These are phyloP conservation scores for Xylaria polymorpha DNA, from an alignment of 2,329 filamentous ascomycete species.

Conservation along the genomic window DNA sequence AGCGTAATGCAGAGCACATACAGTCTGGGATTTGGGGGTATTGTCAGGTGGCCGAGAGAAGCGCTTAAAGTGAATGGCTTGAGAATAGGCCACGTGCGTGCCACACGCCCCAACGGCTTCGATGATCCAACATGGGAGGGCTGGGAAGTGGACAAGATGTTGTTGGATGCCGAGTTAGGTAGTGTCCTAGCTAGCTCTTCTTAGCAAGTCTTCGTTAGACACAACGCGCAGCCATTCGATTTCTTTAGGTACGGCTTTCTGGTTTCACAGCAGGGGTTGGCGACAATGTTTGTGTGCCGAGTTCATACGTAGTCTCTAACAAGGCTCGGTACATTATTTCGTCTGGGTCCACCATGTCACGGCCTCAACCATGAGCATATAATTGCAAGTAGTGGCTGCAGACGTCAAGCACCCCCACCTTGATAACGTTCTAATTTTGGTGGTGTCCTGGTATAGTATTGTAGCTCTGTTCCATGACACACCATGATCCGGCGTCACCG, in stretches of 20 bases:
- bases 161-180: slow-evolving; percentile 35
- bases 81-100: slow-evolving; percentile 57
- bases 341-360: neutral
- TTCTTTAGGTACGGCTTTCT: slow-evolving; percentile 10
- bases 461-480: no score
- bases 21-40: slow-evolving; percentile 53
- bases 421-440: no score
- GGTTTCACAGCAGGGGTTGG: slow-evolving; percentile 35
- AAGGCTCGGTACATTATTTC: slow-evolving; percentile 6
- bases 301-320: slow-evolving; percentile 14
- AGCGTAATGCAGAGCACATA: slow-evolving; percentile 48
- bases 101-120: slow-evolving; percentile 63
- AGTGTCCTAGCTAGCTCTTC: slow-evolving; percentile 24
- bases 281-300: slow-evolving; percentile 10
- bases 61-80: slow-evolving; percentile 58
- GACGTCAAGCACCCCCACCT: no score
- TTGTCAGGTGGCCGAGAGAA: slow-evolving; percentile 58
- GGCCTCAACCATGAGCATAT: no score
- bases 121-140: slow-evolving; percentile 69
- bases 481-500: slow-evolving; percentile 3
- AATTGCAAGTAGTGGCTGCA: no score
- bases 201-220: slow-evolving; percentile 22
- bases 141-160: slow-evolving; percentile 56
- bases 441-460: no score
- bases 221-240: slow-evolving; percentile 22